These are phyloP conservation scores for Akebia trifoliata DNA, from an alignment of 164 flowering plant genomes.

Conservation along the genomic window DNA sequence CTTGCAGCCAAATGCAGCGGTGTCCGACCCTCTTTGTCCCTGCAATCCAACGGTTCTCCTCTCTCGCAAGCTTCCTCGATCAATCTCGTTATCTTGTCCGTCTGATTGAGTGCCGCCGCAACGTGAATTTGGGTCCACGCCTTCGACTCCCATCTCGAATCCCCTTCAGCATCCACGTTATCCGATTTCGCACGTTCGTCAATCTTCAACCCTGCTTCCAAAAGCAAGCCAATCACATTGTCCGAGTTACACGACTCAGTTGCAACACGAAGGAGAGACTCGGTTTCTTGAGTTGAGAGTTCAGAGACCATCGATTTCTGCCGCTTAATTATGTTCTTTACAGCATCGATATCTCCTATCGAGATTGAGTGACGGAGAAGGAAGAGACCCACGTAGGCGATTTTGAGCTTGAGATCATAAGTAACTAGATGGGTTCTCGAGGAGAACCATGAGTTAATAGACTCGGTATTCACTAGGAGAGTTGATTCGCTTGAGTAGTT, in stretches of 20 bases:
- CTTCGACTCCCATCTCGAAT: conserved; percentile 17
- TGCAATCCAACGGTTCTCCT: conserved; percentile 30
- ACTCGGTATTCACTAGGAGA: conserved; percentile 18
- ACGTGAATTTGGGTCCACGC: conserved; percentile 44
- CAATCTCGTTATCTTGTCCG: conserved; percentile 29
- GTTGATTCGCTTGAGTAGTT: conserved; percentile 11
- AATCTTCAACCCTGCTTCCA: conserved; percentile 40
- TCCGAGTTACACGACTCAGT: conserved; percentile 30
- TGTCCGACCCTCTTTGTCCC: conserved; percentile 40
- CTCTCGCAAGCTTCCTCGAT: background rate
- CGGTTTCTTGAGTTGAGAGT: conserved; percentile 28
- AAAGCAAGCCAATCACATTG: conserved; percentile 31
- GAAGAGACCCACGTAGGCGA: conserved; percentile 55
- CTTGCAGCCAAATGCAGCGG: conserved; percentile 45
- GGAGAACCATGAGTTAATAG: conserved; percentile 39
- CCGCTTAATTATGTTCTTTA: conserved; percentile 43
- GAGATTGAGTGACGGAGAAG: conserved; percentile 52
- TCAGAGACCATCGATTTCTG: conserved; percentile 34
- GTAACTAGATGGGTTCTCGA: conserved; percentile 21
- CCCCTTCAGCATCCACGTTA: conserved; percentile 8
- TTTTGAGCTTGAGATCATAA: conserved; percentile 55
- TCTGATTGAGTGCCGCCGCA: conserved; percentile 34
- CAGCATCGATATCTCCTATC: conserved; percentile 34
- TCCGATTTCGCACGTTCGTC: conserved; percentile 11
- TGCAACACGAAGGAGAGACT: conserved; percentile 41